Base-by-base conservation (phyloP, 2,329 filamentous ascomycete genomes). In the Lecanicillium sp. region DNA sequence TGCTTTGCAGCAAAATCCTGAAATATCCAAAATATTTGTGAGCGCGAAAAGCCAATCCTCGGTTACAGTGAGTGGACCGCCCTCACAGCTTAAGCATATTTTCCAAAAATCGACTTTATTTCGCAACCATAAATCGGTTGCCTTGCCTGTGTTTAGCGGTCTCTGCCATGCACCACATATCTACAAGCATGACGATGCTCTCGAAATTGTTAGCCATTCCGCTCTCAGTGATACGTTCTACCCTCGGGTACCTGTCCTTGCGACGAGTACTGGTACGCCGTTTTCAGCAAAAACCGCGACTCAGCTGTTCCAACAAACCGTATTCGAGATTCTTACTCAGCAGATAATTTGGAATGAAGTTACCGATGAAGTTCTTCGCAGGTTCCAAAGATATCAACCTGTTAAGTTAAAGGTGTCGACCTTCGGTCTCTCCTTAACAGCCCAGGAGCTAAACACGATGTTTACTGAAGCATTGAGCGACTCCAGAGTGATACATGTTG, bases 121-220 rank as follows among this genome's bases (percentile, higher is more conserved):
- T 35, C 60, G 62, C 2, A 56, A 64, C 44, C 44, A 52, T 20
- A 65, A 61, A 24, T 56, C 35, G 17, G 48, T 66, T 4, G 41
- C 57, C 1, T 47, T 72, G 9, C 66, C 68, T 0, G 62, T 73
- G 1, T 68, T 64, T 29, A 61, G 54, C 2, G 60, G 62, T 1
- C 55, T 71, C 4, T 72, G 67, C 40, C 70, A 73, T 51, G 68
- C 69, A 12, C 41, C 50, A 0, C 68, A 72, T 49, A 56, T 73
- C 15, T 71, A 71, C 53, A 56, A 32, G 8, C n/a, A 52, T 9
- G 30, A 58, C 5, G 42, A 71, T 52, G 55, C 63, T 1, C 14
- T 56, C 3, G 45, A 26, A 7, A 57, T 66, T 35, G 52, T 67
- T 21, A 44, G 55, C 3, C n/a, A 9, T 12, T 23, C 27, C 17